phyloP scores from a whole-genome alignment of 345 rosid genomes.

The Lagerstroemia speciosa region DNA sequence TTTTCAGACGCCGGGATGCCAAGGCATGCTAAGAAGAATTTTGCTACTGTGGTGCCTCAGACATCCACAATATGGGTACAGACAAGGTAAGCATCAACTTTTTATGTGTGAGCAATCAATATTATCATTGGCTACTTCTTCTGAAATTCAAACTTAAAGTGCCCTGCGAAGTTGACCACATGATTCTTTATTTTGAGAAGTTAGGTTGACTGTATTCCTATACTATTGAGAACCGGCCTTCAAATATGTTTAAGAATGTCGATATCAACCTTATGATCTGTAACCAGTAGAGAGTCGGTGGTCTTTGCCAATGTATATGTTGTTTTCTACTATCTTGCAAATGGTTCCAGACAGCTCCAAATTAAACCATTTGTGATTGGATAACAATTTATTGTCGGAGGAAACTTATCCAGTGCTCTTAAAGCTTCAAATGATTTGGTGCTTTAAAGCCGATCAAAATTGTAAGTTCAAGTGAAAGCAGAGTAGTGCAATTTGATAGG shows the following conservation, averaged over 20 bases:
- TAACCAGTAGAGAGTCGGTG: background rate
- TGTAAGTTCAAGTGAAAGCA: background rate
- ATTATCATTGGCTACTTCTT: background rate
- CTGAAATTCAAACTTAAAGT: too few relatives aligned
- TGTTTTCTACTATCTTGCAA: background rate
- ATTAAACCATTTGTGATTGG: background rate
- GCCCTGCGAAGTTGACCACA: too few relatives aligned
- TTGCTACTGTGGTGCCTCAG: constrained; percentile 88
- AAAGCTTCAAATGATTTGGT: background rate
- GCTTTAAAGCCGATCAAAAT: background rate
- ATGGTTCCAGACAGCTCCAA: background rate
- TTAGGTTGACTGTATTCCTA: background rate
- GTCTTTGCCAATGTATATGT: background rate
- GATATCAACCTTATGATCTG: background rate
- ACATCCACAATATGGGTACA: constrained; percentile 74
- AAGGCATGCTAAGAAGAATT: constrained; percentile 87
- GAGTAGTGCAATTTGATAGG: background rate
- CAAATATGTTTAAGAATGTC: background rate
- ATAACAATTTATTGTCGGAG: background rate
- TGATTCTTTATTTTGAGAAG: too few relatives aligned
- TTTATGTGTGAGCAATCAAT: background rate
- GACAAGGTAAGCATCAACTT: constrained; percentile 52
- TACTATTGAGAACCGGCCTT: background rate
- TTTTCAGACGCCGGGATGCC: constrained; percentile 94
- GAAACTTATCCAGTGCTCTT: background rate